Conservation (phyloP, 2,329 filamentous ascomycete species). For the Botrytis paeoniae region DNA sequence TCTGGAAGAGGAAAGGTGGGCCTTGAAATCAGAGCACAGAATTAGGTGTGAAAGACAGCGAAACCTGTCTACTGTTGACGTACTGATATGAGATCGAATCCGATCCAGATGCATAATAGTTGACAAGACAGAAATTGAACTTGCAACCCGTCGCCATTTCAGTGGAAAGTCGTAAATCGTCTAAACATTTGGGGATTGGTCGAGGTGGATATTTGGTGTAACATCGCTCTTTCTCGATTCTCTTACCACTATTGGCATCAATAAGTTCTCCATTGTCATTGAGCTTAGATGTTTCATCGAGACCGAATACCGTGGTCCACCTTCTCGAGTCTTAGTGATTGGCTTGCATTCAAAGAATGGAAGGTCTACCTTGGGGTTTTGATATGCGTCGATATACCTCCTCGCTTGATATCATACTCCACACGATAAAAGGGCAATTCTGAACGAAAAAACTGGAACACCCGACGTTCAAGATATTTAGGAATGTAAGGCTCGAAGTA, state of each 20-base stretch:
- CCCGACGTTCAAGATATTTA: conserved; percentile 49
- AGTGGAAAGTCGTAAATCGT: conserved; percentile 58
- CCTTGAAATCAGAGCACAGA: not conserved
- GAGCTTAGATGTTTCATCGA: conserved; percentile 63
- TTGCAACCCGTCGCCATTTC: conserved; percentile 63
- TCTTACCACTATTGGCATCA: conserved; percentile 44
- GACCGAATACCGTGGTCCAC: conserved; percentile 58
- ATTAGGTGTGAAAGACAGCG: not conserved
- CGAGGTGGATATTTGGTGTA: conserved; percentile 58
- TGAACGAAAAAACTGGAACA: conserved; percentile 70
- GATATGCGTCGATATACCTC: conserved; percentile 60
- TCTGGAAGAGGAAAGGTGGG: not conserved
- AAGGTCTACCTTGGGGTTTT: conserved; percentile 46
- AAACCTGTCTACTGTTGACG: not conserved
- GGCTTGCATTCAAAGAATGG: conserved; percentile 20
- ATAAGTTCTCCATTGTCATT: conserved; percentile 43
- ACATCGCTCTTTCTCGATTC: conserved; percentile 50
- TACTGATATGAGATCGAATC: conserved; percentile 74
- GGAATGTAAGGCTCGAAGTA: conserved; percentile 75
- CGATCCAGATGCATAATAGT: conserved; percentile 75
- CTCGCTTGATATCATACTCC: conserved; percentile 68
- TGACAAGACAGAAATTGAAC: conserved; percentile 79
- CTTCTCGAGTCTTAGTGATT: conserved; percentile 48
- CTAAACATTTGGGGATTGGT: conserved; percentile 68
- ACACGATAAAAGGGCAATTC: conserved; percentile 75